phyloP scores from a whole-genome alignment of 139 green algal genomes.

The Spirogloea muscicola region DNA sequence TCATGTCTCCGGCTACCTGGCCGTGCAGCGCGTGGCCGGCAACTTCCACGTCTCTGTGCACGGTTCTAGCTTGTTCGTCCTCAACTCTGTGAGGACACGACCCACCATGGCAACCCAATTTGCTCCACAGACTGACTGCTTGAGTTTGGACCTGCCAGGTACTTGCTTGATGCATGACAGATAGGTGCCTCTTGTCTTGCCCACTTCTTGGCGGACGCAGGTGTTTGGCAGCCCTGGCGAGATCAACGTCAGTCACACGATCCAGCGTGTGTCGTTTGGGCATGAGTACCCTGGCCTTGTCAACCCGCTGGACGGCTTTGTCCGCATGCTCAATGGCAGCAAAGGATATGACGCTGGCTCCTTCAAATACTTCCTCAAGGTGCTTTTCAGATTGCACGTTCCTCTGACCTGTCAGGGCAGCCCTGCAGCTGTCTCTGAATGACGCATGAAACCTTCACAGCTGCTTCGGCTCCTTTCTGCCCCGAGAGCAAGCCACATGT shows the following conservation, averaged over 20 bases:
- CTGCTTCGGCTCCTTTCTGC: too few relatives aligned
- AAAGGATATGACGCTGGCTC: constrained; percentile 43
- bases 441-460: too few relatives aligned
- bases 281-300: constrained; percentile 46
- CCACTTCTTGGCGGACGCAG: constrained; percentile 42
- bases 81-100: constrained; percentile 17
- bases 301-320: constrained; percentile 58
- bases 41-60: constrained; percentile 83
- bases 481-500: too few relatives aligned
- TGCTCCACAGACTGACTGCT: too few relatives aligned
- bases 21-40: constrained; percentile 78
- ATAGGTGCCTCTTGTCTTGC: too few relatives aligned
- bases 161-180: too few relatives aligned
- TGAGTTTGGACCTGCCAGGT: too few relatives aligned
- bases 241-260: constrained; percentile 82
- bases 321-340: constrained; percentile 55
- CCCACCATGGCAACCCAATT: neutral
- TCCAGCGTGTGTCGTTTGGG: constrained; percentile 82
- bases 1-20: constrained; percentile 61
- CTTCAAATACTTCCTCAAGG: constrained; percentile 65
- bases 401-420: too few relatives aligned
- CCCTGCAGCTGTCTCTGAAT: too few relatives aligned
- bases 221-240: constrained; percentile 43
- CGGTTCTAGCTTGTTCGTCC: constrained; percentile 49
- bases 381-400: too few relatives aligned